phyloP scores from a whole-genome alignment of 2,329 filamentous ascomycete genomes.

The Botrytis tulipae region DNA sequence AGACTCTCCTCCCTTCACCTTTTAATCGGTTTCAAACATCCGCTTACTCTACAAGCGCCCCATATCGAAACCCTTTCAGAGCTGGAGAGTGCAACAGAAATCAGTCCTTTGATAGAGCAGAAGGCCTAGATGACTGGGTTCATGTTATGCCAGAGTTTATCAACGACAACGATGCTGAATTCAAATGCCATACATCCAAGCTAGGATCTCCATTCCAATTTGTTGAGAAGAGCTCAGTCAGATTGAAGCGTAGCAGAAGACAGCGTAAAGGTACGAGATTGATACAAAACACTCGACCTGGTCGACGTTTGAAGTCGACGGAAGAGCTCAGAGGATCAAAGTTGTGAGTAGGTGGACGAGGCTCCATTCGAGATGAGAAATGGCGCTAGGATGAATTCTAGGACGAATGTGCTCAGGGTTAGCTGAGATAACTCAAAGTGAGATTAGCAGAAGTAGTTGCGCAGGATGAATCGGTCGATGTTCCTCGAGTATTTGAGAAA shows the following conservation, averaged over 20 bases:
- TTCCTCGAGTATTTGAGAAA: background rate
- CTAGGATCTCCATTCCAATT: background rate
- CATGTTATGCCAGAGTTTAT: background rate
- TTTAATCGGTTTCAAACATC: background rate
- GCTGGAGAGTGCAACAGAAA: background rate
- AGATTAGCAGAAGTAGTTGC: background rate
- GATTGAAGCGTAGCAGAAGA: background rate
- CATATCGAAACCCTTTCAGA: background rate
- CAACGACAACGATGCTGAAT: background rate
- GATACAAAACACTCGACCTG: background rate
- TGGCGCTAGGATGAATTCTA: background rate
- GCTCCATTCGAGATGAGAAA: background rate
- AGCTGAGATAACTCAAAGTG: background rate
- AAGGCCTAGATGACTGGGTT: background rate
- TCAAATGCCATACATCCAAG: background rate
- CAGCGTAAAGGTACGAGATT: background rate
- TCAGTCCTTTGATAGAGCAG: accelerated
- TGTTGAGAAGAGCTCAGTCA: background rate
- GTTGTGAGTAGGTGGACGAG: background rate
- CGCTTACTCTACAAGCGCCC: background rate
- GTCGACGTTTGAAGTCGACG: background rate
- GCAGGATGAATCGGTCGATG: background rate
- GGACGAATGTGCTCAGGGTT: background rate
- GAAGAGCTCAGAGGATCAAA: background rate
- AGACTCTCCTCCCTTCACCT: background rate